phyloP scores from a whole-genome alignment of 1,284 basidiomycete species.

The Leccinum subrobustum region DNA sequence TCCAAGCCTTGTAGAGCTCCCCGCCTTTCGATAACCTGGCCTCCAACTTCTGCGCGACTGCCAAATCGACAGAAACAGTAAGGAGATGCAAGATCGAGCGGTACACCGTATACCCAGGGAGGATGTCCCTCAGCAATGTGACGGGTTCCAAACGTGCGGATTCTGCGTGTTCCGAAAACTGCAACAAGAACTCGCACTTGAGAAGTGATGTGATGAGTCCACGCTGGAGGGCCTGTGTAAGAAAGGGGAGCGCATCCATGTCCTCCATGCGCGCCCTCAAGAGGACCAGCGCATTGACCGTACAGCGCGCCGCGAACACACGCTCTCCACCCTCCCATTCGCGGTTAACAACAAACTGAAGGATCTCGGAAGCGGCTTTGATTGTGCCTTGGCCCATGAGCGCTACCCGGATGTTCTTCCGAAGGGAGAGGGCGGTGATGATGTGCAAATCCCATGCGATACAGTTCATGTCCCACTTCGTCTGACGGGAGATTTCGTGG shows the following conservation, averaged over 20 bases:
- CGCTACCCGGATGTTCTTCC: constrained; percentile 15
- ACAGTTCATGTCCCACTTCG: constrained; percentile 23
- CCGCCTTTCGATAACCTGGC: constrained; percentile 12
- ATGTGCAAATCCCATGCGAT: constrained; percentile 32
- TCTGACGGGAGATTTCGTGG: constrained; percentile 20
- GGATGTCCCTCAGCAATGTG: constrained; percentile 18
- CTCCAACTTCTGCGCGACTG: constrained; percentile 10
- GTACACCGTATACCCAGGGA: constrained; percentile 29
- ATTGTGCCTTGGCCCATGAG: constrained; percentile 28
- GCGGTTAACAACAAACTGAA: constrained; percentile 16
- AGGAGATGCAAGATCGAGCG: constrained; percentile 25
- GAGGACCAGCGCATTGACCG: constrained; percentile 22
- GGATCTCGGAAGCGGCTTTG: constrained; percentile 23
- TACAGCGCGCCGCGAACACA: constrained; percentile 24
- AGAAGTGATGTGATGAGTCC: constrained; percentile 24
- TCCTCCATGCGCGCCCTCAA: constrained; percentile 25
- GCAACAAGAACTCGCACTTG: constrained; percentile 24
- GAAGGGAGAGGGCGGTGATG: constrained; percentile 24
- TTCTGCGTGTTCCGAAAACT: constrained; percentile 16
- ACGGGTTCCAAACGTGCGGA: constrained; percentile 8
- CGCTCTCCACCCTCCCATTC: constrained; percentile 13
- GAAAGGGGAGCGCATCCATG: constrained; percentile 27
- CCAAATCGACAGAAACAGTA: constrained; percentile 11
- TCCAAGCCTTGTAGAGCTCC: constrained; percentile 26
- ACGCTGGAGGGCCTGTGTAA: constrained; percentile 26